phyloP scores from a whole-genome alignment of 1,139 yeast genomes.

The Geotrichum histeridarum region DNA sequence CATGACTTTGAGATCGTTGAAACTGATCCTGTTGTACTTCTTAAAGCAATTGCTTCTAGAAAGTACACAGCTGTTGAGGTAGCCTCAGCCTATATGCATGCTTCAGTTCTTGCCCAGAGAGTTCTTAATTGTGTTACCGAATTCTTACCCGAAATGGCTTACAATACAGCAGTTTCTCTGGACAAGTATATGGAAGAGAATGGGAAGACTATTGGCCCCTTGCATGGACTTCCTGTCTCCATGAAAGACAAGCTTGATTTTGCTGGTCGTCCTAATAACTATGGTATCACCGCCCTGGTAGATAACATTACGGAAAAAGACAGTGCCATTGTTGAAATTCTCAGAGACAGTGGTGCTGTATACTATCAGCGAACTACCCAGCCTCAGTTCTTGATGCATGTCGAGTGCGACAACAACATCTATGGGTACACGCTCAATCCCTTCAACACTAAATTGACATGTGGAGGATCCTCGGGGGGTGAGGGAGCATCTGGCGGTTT shows the following conservation, averaged over 20 bases:
- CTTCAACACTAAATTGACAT: slow-evolving; percentile 42
- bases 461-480: slow-evolving; percentile 63
- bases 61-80: slow-evolving; percentile 44
- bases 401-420: slow-evolving; percentile 45
- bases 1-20: slow-evolving; percentile 32
- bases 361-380: slow-evolving; percentile 54
- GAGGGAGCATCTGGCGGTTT: slow-evolving; percentile 53
- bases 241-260: slow-evolving; percentile 48
- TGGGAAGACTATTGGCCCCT: slow-evolving; percentile 43
- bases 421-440: slow-evolving; percentile 50
- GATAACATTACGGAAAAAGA: slow-evolving; percentile 31
- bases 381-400: slow-evolving; percentile 54
- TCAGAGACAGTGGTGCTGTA: slow-evolving; percentile 49
- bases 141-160: slow-evolving; percentile 33
- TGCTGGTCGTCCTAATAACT: slow-evolving; percentile 43
- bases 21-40: slow-evolving; percentile 35
- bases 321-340: slow-evolving; percentile 39
- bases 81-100: slow-evolving; percentile 49
- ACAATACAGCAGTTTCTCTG: slow-evolving; percentile 42
- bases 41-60: slow-evolving; percentile 41
- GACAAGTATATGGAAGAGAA: slow-evolving; percentile 40
- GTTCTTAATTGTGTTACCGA: slow-evolving; percentile 41
- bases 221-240: slow-evolving; percentile 53
- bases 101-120: slow-evolving; percentile 59
- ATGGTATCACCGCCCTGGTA: slow-evolving; percentile 40